Percentiles rank a stretch among this genome's conserved stretches.
phyloP scores from a whole-genome alignment of 1,284 basidiomycete species.

The Cryptococcus sp. region DNA sequence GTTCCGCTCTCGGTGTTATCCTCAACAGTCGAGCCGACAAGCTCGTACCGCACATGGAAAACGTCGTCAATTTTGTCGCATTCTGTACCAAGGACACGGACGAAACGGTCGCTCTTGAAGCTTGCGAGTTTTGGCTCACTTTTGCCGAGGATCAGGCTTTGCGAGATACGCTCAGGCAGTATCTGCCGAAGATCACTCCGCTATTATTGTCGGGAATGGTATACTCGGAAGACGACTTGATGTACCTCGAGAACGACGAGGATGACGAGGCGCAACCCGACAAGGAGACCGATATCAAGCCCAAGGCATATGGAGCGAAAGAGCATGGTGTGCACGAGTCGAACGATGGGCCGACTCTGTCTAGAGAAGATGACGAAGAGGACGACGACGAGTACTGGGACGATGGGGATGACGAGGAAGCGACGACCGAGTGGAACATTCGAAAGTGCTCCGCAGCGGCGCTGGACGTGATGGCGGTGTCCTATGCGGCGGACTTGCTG shows the following conservation, averaged over 20 bases:
- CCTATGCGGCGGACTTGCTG: constrained; percentile 79
- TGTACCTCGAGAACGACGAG: constrained; percentile 89
- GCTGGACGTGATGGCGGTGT: constrained; percentile 91
- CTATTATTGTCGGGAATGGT: constrained; percentile 95
- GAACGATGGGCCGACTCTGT: constrained; percentile 31
- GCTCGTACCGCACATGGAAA: constrained; percentile 89
- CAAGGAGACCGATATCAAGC: constrained; percentile 92
- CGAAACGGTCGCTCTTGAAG: constrained; percentile 89
- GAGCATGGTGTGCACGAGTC: constrained; percentile 70
- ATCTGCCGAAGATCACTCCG: constrained; percentile 82
- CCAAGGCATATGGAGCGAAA: constrained; percentile 77
- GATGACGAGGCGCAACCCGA: constrained; percentile 81
- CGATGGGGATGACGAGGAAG: constrained; percentile 86
- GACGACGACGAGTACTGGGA: constrained; percentile 81
- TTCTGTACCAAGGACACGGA: constrained; percentile 97
- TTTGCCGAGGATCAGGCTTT: constrained; percentile 93
- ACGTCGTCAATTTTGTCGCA: constrained; percentile 97
- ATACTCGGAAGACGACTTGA: constrained; percentile 92
- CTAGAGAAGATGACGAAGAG: constrained; percentile 45
- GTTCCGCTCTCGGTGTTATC: constrained; percentile 89
- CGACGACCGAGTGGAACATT: constrained; percentile 97
- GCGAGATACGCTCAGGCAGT: constrained; percentile 73
- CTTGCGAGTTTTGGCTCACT: constrained; percentile 99
- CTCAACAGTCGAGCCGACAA: constrained; percentile 91
- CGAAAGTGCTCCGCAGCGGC: constrained; percentile 98